Evolutionary conservation across 352 stramenopile genomes (phyloP).

Genomic region (Pilasporangium apinafurcum): DNA sequence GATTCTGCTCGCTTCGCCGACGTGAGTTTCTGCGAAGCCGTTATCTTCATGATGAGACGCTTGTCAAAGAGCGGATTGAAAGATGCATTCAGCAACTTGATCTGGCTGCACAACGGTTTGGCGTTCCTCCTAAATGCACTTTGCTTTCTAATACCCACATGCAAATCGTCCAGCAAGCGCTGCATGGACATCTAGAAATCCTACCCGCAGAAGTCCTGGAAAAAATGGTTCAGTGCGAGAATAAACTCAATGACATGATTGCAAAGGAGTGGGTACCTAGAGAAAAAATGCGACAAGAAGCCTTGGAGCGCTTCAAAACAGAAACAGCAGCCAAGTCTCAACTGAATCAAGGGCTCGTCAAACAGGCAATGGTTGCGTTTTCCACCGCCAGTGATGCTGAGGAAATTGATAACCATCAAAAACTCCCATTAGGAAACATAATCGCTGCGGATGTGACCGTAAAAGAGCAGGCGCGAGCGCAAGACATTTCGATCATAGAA

Average conservation of each 20-base stretch:
- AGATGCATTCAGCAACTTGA: conserved; percentile 36
- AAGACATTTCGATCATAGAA: too few species aligned
- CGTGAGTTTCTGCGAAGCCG: conserved; percentile 40
- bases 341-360: conserved; percentile 38
- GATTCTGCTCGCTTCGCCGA: conserved; percentile 30
- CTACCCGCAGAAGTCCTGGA: conserved; percentile 43
- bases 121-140: conserved; percentile 25
- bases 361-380: conserved; percentile 37
- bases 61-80: conserved; percentile 28
- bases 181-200: conserved; percentile 56
- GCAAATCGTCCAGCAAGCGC: conserved; percentile 38
- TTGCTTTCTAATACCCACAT: conserved; percentile 41
- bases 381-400: background rate
- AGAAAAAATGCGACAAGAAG: conserved; percentile 39
- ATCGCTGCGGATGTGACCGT: too few species aligned
- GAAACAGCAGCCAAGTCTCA: conserved; percentile 22
- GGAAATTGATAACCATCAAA: background rate
- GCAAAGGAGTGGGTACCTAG: conserved; percentile 47
- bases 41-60: conserved; percentile 38
- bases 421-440: too few species aligned
- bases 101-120: conserved; percentile 32
- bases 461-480: too few species aligned
- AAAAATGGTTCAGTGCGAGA: conserved; percentile 52
- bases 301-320: conserved; percentile 32
- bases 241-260: conserved; percentile 34